Conservation (phyloP, 176 grass and related monocot genomes). For the Zizania latifolia region DNA sequence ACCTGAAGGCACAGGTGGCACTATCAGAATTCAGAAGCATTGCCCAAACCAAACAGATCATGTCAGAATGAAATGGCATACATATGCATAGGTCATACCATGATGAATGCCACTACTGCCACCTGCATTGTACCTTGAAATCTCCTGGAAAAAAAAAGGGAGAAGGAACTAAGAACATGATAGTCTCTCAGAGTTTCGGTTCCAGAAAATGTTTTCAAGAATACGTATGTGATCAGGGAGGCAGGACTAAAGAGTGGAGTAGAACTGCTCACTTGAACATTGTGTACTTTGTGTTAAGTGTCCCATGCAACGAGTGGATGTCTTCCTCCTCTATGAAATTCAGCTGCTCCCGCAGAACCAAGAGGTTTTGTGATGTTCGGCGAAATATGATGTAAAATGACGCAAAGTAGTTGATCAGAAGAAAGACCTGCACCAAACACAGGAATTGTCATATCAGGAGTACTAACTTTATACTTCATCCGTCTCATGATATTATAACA, state of each 20-base stretch:
- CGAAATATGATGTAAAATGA: constrained; percentile 82
- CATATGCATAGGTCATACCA: constrained; percentile 39
- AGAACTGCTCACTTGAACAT: constrained; percentile 78
- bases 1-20: constrained; percentile 50
- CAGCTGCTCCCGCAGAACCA: constrained; percentile 70
- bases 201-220: not conserved
- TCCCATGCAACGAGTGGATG: constrained; percentile 61
- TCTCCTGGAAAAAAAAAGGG: constrained; percentile 52
- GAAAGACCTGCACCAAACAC: constrained; percentile 46
- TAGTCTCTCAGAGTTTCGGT: not conserved
- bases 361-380: constrained; percentile 65
- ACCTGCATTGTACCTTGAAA: constrained; percentile 97
- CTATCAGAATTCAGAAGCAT: not conserved
- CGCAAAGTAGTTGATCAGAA: constrained; percentile 60
- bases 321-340: constrained; percentile 74
- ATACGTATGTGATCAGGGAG: not conserved
- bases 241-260: not conserved
- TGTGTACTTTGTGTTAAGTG: constrained; percentile 77
- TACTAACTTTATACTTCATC: too few relatives aligned
- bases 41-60: not conserved
- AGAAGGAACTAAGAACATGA: not conserved
- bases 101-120: constrained; percentile 72
- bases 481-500: too few relatives aligned
- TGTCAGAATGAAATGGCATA: not conserved
- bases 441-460: not conserved